A percentile compares a stretch with the other conserved stretches of the same genome.
phyloP scores from a whole-genome alignment of 805 yeast genomes.

The Pichia thaimueangensis region DNA sequence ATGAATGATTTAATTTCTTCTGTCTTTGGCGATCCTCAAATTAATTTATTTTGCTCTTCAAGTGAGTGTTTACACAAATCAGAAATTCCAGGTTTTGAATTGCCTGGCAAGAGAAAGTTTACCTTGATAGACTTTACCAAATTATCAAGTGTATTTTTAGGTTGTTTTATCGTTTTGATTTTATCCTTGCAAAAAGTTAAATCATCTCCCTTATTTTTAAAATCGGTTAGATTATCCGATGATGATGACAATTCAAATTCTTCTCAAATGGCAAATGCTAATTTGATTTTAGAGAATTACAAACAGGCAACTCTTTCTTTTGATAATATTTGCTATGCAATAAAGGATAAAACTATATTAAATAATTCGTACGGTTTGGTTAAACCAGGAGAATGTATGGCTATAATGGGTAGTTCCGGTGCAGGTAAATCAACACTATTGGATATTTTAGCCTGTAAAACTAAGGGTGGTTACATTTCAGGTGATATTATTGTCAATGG shows the following conservation, averaged over 20 bases:
- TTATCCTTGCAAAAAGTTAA: constrained; percentile 44
- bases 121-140: constrained; percentile 42
- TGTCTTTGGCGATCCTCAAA: constrained; percentile 92
- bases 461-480: constrained; percentile 61
- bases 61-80: constrained; percentile 92
- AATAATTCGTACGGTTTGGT: constrained; percentile 66
- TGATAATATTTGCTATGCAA: constrained; percentile 58
- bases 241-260: constrained; percentile 28
- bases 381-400: constrained; percentile 82
- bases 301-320: constrained; percentile 72
- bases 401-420: constrained; percentile 98
- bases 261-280: constrained; percentile 31
- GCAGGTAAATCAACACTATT: constrained; percentile 95
- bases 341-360: constrained; percentile 50
- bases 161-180: constrained; percentile 37
- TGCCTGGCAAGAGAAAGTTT: constrained; percentile 48
- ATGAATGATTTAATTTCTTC: constrained; percentile 88
- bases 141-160: constrained; percentile 37
- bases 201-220: constrained; percentile 55
- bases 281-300: constrained; percentile 40
- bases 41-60: constrained; percentile 70
- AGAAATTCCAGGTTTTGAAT: constrained; percentile 84
- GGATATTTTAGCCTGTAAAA: constrained; percentile 85
- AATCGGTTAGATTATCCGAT: constrained; percentile 21
- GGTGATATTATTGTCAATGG: constrained; percentile 83